Evolutionary conservation across 495 filamentous ascomycete species (phyloP).

Genomic region (Aeminium ludgeri): DNA sequence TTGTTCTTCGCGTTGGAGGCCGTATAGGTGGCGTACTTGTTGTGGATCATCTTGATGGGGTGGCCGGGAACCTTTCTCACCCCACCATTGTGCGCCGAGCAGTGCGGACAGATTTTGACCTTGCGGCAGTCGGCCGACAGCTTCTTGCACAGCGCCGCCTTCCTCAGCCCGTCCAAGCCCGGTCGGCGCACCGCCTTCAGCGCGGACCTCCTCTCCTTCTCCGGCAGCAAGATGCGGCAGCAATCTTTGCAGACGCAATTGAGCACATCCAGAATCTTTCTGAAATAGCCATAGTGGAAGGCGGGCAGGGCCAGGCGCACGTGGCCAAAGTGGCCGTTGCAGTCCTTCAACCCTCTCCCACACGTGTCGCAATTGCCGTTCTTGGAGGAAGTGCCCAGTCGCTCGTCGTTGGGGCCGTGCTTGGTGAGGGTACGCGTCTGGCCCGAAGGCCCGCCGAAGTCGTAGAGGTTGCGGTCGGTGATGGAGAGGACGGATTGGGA

Average conservation of each 20-base stretch:
- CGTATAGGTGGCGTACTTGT: constrained; percentile 76
- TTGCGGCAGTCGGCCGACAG: constrained; percentile 82
- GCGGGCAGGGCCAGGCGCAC: constrained; percentile 75
- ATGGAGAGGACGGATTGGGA: constrained; percentile 88
- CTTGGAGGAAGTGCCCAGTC: constrained; percentile 77
- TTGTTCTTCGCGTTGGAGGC: constrained; percentile 73
- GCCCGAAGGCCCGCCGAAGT: constrained; percentile 47
- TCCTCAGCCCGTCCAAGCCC: constrained; percentile 69
- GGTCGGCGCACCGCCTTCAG: constrained; percentile 65
- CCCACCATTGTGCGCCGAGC: constrained; percentile 64
- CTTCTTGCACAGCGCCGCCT: constrained; percentile 62
- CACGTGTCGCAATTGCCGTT: constrained; percentile 64
- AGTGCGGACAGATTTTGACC: constrained; percentile 56
- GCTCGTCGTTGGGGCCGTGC: constrained; percentile 72
- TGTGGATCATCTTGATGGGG: constrained; percentile 81
- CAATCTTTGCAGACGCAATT: constrained; percentile 90
- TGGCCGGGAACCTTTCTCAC: constrained; percentile 65
- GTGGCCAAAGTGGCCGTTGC: constrained; percentile 91
- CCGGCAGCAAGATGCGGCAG: constrained; percentile 58
- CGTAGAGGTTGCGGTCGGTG: constrained; percentile 76
- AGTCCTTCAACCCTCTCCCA: constrained; percentile 53
- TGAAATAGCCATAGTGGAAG: constrained; percentile 92
- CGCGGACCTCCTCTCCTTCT: constrained; percentile 52
- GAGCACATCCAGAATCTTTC: constrained; percentile 70
- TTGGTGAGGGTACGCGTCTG: constrained; percentile 39